Evolutionary conservation across 768 basidiomycete genomes (phyloP), one percentile per base, ranked within the genome.

Genomic region (Trametes cinnabarina): DNA sequence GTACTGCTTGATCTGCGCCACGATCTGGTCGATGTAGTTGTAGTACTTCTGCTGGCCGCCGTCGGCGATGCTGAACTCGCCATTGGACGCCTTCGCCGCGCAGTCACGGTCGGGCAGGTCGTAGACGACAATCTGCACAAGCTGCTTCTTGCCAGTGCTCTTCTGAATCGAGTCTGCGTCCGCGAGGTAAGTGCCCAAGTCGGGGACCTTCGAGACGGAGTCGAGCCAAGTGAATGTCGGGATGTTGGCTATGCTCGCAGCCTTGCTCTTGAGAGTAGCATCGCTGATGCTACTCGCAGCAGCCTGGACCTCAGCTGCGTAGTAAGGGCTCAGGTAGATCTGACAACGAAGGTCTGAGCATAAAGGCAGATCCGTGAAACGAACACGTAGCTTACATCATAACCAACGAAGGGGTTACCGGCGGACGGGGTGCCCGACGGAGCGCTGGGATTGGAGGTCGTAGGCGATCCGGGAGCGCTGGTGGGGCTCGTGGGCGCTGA

Each of bases 101-200:
- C 85, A 87, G 63, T 86, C 85, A 74, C 85, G 83, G 60, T 85
- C 82, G 47, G 84, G 84, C 23, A 86, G 72, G 62, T 86, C 84
- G 67, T 76, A 76, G 46, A 76, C 68, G 60, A 76, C 74, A 58
- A 75, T 74, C 55, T 72, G 74, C 23, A 75, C 65, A 50, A 75
- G 65, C 63, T 77, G 77, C 64, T 82, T 82, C 44, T 74, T 68
- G 37, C 82, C 81, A 28, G 74, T 68, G 47, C 77, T 67, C 65
- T 78, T 75, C 23, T 71, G 74, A 57, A 76, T 68, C n/a, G 81
- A 71, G 52, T 68, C 65, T 25, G 83, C 83, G 65, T 78, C 78
- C 15, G 82, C 77, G 46, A 87, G 80, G 68, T 85, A 84, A 12
- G 76, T 80, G 42, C 80, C 82, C 49, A 86, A 76, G 44, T 70